phyloP scores from a whole-genome alignment of 1,284 basidiomycete species.

The Microbotryum saponariae region DNA sequence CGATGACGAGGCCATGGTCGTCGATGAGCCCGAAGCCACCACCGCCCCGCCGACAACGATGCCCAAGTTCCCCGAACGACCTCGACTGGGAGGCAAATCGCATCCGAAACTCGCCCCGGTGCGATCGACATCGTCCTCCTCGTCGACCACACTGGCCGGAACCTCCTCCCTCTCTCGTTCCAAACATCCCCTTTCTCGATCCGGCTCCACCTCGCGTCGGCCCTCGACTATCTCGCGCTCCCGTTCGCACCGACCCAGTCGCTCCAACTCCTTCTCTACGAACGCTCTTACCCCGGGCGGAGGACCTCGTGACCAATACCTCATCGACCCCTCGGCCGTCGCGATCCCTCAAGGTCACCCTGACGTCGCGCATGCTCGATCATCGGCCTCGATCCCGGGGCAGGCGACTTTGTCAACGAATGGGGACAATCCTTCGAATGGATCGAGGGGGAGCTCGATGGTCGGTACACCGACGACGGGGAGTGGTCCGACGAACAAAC shows the following conservation, averaged over 20 bases:
- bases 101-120: neutral
- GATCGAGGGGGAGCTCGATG: too few relatives aligned
- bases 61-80: neutral
- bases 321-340: conserved; percentile 27
- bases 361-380: conserved; percentile 18
- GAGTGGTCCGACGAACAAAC: too few relatives aligned
- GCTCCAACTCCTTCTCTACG: neutral
- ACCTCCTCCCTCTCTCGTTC: neutral
- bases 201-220: neutral
- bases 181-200: neutral
- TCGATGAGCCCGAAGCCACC: too few relatives aligned
- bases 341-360: conserved; percentile 29
- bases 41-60: neutral
- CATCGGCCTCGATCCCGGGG: too few relatives aligned
- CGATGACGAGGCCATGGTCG: neutral
- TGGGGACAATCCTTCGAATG: too few relatives aligned
- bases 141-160: conserved; percentile 12
- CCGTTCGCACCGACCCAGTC: neutral
- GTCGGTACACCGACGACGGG: too few relatives aligned
- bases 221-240: neutral
- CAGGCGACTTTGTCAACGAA: too few relatives aligned
- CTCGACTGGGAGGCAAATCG: neutral
- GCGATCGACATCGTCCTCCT: conserved; percentile 2
- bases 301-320: conserved; percentile 12
- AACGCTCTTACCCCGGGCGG: neutral